Evolutionary conservation across 2,329 filamentous ascomycete species (phyloP).

Genomic region (Xylariaceae sp.): DNA sequence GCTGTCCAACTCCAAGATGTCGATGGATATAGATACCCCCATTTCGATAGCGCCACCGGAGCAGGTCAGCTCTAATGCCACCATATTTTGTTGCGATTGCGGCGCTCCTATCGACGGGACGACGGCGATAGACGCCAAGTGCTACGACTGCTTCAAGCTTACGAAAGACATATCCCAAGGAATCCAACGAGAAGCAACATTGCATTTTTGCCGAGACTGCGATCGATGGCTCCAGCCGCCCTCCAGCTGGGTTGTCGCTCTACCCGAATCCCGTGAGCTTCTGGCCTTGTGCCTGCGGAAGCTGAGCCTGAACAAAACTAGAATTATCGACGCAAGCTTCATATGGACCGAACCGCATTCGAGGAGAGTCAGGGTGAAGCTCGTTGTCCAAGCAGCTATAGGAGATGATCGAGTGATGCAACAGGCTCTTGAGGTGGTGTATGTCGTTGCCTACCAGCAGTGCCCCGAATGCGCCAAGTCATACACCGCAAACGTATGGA

Average conservation of each 20-base stretch:
- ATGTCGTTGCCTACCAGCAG: constrained; percentile 87
- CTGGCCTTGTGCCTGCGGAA: constrained; percentile 90
- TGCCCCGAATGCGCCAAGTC: constrained; percentile 95
- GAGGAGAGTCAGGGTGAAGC: constrained; percentile 87
- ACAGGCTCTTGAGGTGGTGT: constrained; percentile 94
- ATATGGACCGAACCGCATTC: constrained; percentile 99
- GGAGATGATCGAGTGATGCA: constrained; percentile 72
- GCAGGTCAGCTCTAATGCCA: constrained; percentile 48
- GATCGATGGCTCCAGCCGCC: constrained; percentile 92
- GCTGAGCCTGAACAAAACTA: constrained; percentile 80
- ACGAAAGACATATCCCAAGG: constrained; percentile 91
- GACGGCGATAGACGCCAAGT: constrained; percentile 80
- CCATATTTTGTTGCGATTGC: constrained; percentile 98
- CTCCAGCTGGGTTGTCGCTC: constrained; percentile 80
- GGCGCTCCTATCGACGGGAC: constrained; percentile 95
- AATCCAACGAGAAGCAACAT: constrained; percentile 84
- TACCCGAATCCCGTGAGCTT: constrained; percentile 87
- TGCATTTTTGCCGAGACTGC: constrained; percentile 93
- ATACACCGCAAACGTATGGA: constrained; percentile 95
- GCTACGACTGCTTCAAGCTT: constrained; percentile 93
- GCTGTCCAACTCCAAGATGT: constrained; percentile 43
- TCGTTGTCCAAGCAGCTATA: constrained; percentile 80
- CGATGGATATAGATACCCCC: constrained; percentile 62
- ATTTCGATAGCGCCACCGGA: constrained; percentile 47
- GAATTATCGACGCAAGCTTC: constrained; percentile 94